phyloP scores from a whole-genome alignment of 2,329 filamentous ascomycete genomes.

The Didymosphaeria variabile region DNA sequence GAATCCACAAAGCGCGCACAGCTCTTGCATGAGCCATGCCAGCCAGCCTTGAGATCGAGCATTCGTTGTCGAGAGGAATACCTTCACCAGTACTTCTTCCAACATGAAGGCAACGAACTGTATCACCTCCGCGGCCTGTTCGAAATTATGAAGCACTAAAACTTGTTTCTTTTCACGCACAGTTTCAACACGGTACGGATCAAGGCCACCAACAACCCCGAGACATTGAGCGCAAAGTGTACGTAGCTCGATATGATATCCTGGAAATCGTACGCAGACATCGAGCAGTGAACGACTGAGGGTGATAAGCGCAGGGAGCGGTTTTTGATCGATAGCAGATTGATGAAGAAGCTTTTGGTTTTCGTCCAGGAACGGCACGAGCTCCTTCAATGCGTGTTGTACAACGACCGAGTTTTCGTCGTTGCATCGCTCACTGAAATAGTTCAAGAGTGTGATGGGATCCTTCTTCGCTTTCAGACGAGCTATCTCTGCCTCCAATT shows the following conservation, averaged over 20 bases:
- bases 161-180: constrained; percentile 82
- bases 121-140: constrained; percentile 76
- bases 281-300: constrained; percentile 84
- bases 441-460: constrained; percentile 70
- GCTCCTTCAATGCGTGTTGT: constrained; percentile 79
- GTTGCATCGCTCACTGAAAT: constrained; percentile 76
- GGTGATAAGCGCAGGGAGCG: constrained; percentile 74
- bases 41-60: constrained; percentile 88
- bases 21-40: constrained; percentile 92
- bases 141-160: constrained; percentile 87
- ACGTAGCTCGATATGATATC: constrained; percentile 71
- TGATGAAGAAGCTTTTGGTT: constrained; percentile 83
- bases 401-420: constrained; percentile 91
- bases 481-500: constrained; percentile 72
- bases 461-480: constrained; percentile 72
- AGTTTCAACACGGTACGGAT: constrained; percentile 87
- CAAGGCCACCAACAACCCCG: constrained; percentile 88
- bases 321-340: constrained; percentile 82
- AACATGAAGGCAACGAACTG: constrained; percentile 88
- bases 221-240: constrained; percentile 81
- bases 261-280: constrained; percentile 81
- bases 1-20: constrained; percentile 81
- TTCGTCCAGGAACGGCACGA: constrained; percentile 74
- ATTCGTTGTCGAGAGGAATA: constrained; percentile 90
- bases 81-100: constrained; percentile 86